phyloP scores from a whole-genome alignment of 2,329 filamentous ascomycete species.

The Penicillium capsulatum region DNA sequence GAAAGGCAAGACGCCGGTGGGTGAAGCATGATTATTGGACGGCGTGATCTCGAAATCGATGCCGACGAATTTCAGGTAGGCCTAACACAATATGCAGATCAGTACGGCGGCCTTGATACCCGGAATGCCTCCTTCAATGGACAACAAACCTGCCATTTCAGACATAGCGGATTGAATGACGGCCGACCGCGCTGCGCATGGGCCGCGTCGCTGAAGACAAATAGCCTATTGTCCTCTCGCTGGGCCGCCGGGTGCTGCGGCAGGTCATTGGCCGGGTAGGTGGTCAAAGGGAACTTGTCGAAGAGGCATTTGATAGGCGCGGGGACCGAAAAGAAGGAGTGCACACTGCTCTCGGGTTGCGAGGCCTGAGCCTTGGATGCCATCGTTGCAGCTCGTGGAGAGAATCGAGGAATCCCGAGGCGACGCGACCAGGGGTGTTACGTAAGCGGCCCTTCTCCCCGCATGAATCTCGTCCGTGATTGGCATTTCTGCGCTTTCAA shows the following conservation, averaged over 20 bases:
- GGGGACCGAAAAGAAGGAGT: slow-evolving; percentile 50
- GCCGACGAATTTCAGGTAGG: slow-evolving; percentile 73
- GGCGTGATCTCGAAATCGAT: slow-evolving; percentile 63
- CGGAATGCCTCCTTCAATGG: not conserved
- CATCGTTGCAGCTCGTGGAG: slow-evolving; percentile 17
- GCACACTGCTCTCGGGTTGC: slow-evolving; percentile 22
- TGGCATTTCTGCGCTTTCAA: too few relatives aligned
- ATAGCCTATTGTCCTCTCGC: slow-evolving; percentile 57
- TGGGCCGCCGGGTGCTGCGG: slow-evolving; percentile 57
- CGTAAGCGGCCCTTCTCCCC: too few relatives aligned
- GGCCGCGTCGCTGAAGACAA: slow-evolving; percentile 68
- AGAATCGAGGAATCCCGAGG: slow-evolving; percentile 6
- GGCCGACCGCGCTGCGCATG: slow-evolving; percentile 60
- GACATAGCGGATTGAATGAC: slow-evolving; percentile 85
- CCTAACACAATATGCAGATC: slow-evolving; percentile 47
- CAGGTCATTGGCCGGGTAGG: slow-evolving; percentile 70
- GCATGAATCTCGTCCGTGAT: too few relatives aligned
- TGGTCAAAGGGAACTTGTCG: slow-evolving; percentile 73
- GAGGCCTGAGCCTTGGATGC: slow-evolving; percentile 22
- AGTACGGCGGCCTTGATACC: slow-evolving; percentile 2
- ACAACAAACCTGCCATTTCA: slow-evolving; percentile 82
- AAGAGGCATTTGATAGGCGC: slow-evolving; percentile 76
- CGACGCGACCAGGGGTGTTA: not conserved
- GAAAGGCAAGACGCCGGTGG: slow-evolving; percentile 82
- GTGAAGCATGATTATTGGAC: slow-evolving; percentile 91